These are phyloP conservation scores for Podila epicladia DNA, from an alignment of 192 early-diverging fungal species.

Conservation along the genomic window DNA sequence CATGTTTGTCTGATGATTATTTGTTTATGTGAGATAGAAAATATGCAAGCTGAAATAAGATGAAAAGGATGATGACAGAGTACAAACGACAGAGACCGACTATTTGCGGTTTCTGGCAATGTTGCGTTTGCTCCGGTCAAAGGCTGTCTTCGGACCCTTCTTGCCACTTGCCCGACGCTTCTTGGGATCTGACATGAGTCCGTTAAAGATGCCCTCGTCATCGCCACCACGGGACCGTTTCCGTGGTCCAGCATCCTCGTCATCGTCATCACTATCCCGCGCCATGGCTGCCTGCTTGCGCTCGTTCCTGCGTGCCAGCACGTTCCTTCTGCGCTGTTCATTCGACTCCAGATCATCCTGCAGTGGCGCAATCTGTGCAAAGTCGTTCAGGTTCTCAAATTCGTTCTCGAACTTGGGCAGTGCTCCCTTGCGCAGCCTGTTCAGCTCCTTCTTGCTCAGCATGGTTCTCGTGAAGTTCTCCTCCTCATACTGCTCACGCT, in stretches of 20 bases:
- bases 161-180: background rate
- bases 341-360: conserved; percentile 58
- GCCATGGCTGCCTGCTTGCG: conserved; percentile 33
- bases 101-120: conserved; percentile 25
- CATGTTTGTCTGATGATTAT: too few relatives aligned
- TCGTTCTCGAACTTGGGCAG: conserved; percentile 81
- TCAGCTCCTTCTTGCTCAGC: conserved; percentile 80
- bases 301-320: conserved; percentile 54
- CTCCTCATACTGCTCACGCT: conserved; percentile 85
- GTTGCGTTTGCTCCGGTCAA: conserved; percentile 44
- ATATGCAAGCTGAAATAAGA: too few relatives aligned
- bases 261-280: conserved; percentile 44
- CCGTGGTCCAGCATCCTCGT: conserved; percentile 25
- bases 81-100: too few relatives aligned
- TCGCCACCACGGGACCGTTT: conserved; percentile 9
- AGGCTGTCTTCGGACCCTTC: conserved; percentile 24
- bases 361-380: conserved; percentile 59
- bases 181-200: conserved; percentile 39
- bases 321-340: conserved; percentile 57
- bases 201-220: conserved; percentile 44
- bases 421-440: conserved; percentile 64
- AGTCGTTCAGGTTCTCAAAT: conserved; percentile 77
- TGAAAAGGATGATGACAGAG: too few relatives aligned
- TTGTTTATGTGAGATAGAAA: too few relatives aligned
- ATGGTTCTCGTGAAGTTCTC: conserved; percentile 86